These are phyloP conservation scores for Echium plantagineum DNA, from an alignment of 257 asterid species.

Conservation along the genomic window DNA sequence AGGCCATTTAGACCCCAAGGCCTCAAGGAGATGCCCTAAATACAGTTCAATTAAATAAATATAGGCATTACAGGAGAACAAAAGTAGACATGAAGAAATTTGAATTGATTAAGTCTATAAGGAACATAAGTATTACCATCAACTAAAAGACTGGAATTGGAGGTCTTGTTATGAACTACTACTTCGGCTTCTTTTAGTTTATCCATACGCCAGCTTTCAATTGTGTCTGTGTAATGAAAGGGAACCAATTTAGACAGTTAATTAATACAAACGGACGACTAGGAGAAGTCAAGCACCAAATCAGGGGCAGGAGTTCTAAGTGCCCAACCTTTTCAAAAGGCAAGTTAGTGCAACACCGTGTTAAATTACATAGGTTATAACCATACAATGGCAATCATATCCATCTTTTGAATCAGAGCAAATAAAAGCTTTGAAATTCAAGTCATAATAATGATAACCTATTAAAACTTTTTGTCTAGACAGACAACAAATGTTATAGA, in stretches of 20 bases:
- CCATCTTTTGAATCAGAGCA: too few relatives aligned
- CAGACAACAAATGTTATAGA: too few relatives aligned
- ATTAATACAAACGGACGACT: neutral
- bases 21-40: slow-evolving; percentile 12
- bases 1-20: slow-evolving; percentile 56
- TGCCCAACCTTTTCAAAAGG: too few relatives aligned
- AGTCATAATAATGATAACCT: too few relatives aligned
- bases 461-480: too few relatives aligned
- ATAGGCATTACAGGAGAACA: neutral
- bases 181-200: slow-evolving; percentile 47
- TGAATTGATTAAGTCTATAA: neutral
- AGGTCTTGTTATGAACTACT: slow-evolving; percentile 28
- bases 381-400: too few relatives aligned
- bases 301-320: too few relatives aligned
- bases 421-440: too few relatives aligned
- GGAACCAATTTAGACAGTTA: slow-evolving; percentile 8
- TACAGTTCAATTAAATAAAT: too few relatives aligned
- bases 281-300: neutral
- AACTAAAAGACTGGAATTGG: slow-evolving; percentile 48
- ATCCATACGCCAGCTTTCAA: slow-evolving; percentile 63
- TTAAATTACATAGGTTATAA: too few relatives aligned
- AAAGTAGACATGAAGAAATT: neutral
- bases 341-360: too few relatives aligned
- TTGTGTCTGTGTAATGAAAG: slow-evolving; percentile 39
- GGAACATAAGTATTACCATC: slow-evolving; percentile 36